Evolutionary conservation across 768 basidiomycete species (phyloP).

Genomic region (Leccinum ochraceum): DNA sequence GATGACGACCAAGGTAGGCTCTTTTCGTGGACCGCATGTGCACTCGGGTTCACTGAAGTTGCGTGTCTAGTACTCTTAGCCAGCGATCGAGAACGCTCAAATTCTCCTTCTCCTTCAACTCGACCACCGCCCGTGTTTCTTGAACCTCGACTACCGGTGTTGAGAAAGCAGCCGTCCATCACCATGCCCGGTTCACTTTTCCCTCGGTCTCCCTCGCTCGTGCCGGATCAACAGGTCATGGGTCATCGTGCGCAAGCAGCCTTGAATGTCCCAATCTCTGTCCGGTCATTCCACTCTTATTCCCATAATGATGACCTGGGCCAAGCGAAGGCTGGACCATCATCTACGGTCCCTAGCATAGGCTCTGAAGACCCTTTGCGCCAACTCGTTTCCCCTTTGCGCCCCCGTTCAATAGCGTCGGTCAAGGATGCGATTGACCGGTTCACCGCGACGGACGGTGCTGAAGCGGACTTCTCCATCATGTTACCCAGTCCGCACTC

Average conservation of each 20-base stretch:
- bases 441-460: conserved; percentile 41
- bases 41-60: conserved; percentile 7
- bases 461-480: neutral
- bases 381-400: conserved; percentile 33
- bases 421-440: too few relatives aligned
- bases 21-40: neutral
- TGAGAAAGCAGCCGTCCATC: conserved; percentile 40
- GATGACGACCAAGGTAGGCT: conserved; percentile 26
- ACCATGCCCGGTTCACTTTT: conserved; percentile 83
- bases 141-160: conserved; percentile 34
- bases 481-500: conserved; percentile 46
- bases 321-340: conserved; percentile 19
- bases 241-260: neutral
- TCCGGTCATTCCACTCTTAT: neutral
- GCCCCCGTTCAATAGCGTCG: conserved; percentile 23
- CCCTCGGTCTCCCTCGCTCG: conserved; percentile 68
- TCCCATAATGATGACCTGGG: neutral
- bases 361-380: conserved; percentile 3
- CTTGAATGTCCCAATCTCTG: neutral
- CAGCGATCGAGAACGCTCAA: conserved; percentile 22
- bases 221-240: conserved; percentile 39
- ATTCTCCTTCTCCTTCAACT: conserved; percentile 17
- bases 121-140: conserved; percentile 11
- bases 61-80: conserved; percentile 22
- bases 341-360: conserved; percentile 5